These are phyloP conservation scores for Calycina herbarum DNA, from an alignment of 2,329 filamentous ascomycete species.

Conservation along the genomic window DNA sequence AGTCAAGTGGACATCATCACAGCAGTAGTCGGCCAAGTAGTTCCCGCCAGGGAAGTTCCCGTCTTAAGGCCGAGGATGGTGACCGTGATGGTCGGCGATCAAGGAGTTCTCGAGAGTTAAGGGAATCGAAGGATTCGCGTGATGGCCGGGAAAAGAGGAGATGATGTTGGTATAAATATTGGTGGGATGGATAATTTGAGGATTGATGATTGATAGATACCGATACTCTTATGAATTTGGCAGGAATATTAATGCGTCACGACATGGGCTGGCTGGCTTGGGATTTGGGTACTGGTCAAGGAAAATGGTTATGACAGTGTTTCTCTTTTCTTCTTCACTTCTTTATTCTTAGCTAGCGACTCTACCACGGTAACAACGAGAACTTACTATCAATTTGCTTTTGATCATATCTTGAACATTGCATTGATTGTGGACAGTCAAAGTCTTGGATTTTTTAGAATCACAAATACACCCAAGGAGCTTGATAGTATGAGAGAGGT, in stretches of 20 bases:
- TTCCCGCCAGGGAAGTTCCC: not conserved
- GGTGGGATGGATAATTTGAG: not conserved
- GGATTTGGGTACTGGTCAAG: too few species aligned
- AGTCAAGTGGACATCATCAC: conserved; percentile 4
- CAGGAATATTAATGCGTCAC: not conserved
- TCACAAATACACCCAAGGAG: too few species aligned
- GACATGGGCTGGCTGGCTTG: not conserved
- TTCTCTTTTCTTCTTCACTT: too few species aligned
- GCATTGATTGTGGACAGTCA: too few species aligned
- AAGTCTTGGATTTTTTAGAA: too few species aligned
- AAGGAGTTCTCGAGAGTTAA: conserved; percentile 10
- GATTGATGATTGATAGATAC: conserved; percentile 4
- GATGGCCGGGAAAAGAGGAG: conserved; percentile 10
- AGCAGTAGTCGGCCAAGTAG: conserved; percentile 7
- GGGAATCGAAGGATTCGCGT: conserved; percentile 9
- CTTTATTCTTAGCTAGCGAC: too few species aligned
- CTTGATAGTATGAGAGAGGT: too few species aligned
- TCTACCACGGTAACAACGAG: too few species aligned
- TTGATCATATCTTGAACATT: too few species aligned
- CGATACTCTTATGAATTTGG: conserved; percentile 4
- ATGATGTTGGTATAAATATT: not conserved
- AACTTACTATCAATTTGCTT: too few species aligned
- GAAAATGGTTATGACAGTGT: too few species aligned
- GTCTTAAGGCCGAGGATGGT: conserved; percentile 8
- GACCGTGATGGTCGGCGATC: conserved; percentile 9